Percentiles rank a stretch among this genome's conserved stretches.
These are phyloP conservation scores for Stagonosporopsis cucurbitacearum DNA, from an alignment of 2,329 filamentous ascomycete genomes.

Conservation along the genomic window DNA sequence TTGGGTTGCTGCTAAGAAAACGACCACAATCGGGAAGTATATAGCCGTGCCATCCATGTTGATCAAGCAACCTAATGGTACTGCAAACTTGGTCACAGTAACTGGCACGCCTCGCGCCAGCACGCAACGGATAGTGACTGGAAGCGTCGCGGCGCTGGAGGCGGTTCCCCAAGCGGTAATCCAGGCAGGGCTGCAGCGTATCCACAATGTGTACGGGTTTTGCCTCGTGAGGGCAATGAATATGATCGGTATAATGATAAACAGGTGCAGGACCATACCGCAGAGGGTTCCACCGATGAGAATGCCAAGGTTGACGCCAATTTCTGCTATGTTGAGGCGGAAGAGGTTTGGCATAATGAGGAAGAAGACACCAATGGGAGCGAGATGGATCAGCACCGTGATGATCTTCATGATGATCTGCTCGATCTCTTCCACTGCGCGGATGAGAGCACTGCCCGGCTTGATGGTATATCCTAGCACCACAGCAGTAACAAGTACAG, in stretches of 20 bases:
- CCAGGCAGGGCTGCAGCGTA: slow-evolving; percentile 59
- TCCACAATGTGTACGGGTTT: slow-evolving; percentile 59
- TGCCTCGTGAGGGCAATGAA: slow-evolving; percentile 44
- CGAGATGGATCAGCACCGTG: slow-evolving; percentile 57
- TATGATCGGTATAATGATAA: slow-evolving; percentile 54
- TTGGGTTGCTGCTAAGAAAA: slow-evolving; percentile 61
- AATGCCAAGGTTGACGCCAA: slow-evolving; percentile 59
- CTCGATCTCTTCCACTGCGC: slow-evolving; percentile 57
- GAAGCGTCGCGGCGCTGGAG: slow-evolving; percentile 60
- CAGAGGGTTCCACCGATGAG: slow-evolving; percentile 57
- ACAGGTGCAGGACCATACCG: slow-evolving; percentile 57
- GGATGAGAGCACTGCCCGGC: slow-evolving; percentile 51
- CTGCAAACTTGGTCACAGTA: slow-evolving; percentile 55
- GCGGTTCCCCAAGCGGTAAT: slow-evolving; percentile 63
- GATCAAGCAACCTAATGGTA: slow-evolving; percentile 57
- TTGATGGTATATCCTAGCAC: slow-evolving; percentile 58
- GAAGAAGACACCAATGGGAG: slow-evolving; percentile 62
- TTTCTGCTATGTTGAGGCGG: slow-evolving; percentile 56
- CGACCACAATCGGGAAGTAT: slow-evolving; percentile 61
- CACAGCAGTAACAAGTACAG: slow-evolving; percentile 56
- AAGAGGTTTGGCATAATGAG: slow-evolving; percentile 61
- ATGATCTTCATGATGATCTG: slow-evolving; percentile 57
- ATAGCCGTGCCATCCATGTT: slow-evolving; percentile 56
- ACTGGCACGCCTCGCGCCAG: slow-evolving; percentile 52
- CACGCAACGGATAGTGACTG: slow-evolving; percentile 56